Conservation (phyloP, 164 flowering plant genomes). For the Amborella trichopoda region DNA sequence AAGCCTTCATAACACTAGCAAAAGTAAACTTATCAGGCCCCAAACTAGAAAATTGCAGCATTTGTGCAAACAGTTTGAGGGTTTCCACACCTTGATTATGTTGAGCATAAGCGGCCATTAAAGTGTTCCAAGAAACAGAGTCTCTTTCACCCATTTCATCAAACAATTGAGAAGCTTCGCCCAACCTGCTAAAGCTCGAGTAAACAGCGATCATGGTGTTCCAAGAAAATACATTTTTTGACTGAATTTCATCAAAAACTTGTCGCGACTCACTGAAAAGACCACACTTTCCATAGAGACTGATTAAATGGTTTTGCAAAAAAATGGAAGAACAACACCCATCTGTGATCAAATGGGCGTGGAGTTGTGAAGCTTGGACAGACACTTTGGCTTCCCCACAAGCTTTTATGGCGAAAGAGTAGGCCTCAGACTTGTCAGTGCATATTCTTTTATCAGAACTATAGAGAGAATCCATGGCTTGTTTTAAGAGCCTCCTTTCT, state of each 20-base stretch:
- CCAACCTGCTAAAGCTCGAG: constrained; percentile 14
- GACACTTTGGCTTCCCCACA: constrained; percentile 11
- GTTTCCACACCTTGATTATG: constrained; percentile 14
- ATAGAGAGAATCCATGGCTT: too few relatives aligned
- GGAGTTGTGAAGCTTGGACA: constrained; percentile 18
- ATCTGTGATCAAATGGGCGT: constrained; percentile 23
- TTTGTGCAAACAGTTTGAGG: constrained; percentile 19
- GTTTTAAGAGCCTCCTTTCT: too few relatives aligned
- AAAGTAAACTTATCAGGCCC: constrained; percentile 19
- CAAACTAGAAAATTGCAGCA: constrained; percentile 16
- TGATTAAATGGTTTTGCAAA: constrained; percentile 36
- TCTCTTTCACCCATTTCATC: constrained; percentile 42
- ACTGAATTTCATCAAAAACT: constrained; percentile 14
- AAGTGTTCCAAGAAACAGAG: constrained; percentile 38
- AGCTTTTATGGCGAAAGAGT: constrained; percentile 26
- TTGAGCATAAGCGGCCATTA: constrained; percentile 32
- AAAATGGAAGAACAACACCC: constrained; percentile 32
- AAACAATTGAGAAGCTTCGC: constrained; percentile 24
- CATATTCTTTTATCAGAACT: too few relatives aligned
- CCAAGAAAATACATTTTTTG: constrained; percentile 28
- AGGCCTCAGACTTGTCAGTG: too few relatives aligned
- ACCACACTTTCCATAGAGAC: constrained; percentile 30
- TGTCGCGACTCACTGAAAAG: constrained; percentile 17
- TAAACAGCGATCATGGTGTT: constrained; percentile 27
- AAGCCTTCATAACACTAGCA: constrained; percentile 39